phyloP scores from a whole-genome alignment of 2,329 filamentous ascomycete species.

The Podosphaera fusca region DNA sequence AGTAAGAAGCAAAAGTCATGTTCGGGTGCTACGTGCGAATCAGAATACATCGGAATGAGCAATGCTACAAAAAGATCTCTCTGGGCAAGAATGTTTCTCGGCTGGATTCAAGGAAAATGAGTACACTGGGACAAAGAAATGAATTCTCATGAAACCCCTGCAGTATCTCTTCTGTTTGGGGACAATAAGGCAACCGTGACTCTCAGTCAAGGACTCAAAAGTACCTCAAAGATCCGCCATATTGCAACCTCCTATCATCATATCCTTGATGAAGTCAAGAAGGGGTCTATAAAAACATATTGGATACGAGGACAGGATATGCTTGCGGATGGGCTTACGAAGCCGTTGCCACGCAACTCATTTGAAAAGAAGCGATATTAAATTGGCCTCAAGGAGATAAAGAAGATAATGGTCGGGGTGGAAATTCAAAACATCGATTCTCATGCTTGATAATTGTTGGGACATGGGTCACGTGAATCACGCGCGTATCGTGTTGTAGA shows the following conservation, averaged over 20 bases:
- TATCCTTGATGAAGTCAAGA: conserved; percentile 1
- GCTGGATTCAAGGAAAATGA: not conserved
- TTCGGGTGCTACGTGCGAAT: not conserved
- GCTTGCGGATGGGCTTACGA: too few relatives aligned
- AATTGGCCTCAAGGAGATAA: too few relatives aligned
- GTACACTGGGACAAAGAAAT: not conserved
- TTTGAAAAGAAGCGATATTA: too few relatives aligned
- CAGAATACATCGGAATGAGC: not conserved
- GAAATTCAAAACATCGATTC: too few relatives aligned
- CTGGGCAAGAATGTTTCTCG: not conserved
- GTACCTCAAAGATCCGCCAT: conserved; percentile 1
- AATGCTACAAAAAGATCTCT: not conserved
- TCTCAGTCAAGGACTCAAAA: not conserved
- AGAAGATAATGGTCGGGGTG: too few relatives aligned
- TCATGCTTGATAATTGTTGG: too few relatives aligned
- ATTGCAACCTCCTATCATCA: not conserved
- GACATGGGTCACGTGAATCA: too few relatives aligned
- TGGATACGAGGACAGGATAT: not conserved
- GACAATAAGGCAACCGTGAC: not conserved
- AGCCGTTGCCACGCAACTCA: too few relatives aligned
- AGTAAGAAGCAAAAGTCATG: not conserved
- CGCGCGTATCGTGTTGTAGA: too few relatives aligned
- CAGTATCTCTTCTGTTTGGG: too few relatives aligned
- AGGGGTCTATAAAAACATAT: not conserved
- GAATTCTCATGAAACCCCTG: not conserved